Percentiles rank a stretch among this genome's conserved stretches.
These are phyloP conservation scores for Quercus ilex DNA, from an alignment of 306 rosid species.

Conservation along the genomic window DNA sequence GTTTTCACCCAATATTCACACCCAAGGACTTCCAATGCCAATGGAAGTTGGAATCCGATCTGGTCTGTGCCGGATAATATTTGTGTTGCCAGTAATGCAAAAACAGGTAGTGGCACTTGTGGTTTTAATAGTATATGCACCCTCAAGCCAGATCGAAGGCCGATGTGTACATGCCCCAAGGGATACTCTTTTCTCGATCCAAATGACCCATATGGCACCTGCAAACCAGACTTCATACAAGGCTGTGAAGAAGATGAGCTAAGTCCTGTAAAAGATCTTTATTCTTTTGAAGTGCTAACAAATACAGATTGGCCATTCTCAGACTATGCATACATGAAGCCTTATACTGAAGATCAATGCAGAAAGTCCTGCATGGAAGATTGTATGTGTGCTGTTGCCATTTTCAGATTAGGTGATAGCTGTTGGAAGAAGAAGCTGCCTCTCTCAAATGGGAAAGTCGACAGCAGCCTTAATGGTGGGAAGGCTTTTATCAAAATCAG, in stretches of 20 bases:
- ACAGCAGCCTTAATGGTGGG: too few species aligned
- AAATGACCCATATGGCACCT: neutral
- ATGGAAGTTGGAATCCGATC: slow-evolving; percentile 20
- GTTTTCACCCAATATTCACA: slow-evolving; percentile 24
- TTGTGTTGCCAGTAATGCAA: accelerated
- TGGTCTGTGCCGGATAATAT: slow-evolving; percentile 33
- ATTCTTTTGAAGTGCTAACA: neutral
- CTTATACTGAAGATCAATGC: slow-evolving; percentile 1
- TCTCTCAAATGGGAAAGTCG: too few species aligned
- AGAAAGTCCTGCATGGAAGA: too few species aligned
- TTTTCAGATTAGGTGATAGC: too few species aligned
- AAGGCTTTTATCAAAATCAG: too few species aligned
- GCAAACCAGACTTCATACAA: too few species aligned
- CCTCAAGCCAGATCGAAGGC: neutral
- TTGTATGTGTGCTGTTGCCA: too few species aligned
- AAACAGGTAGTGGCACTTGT: slow-evolving; percentile 5
- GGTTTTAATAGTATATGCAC: slow-evolving; percentile 23
- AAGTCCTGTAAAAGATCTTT: too few species aligned
- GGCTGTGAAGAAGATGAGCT: neutral
- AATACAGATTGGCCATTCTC: slow-evolving; percentile 33
- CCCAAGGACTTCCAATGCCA: slow-evolving; percentile 15
- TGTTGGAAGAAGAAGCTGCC: too few species aligned
- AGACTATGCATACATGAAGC: slow-evolving; percentile 19
- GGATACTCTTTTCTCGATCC: slow-evolving; percentile 34
- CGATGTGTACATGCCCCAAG: slow-evolving; percentile 33